Evolutionary conservation across 805 yeast genomes (phyloP), one percentile per base, ranked within the genome.

Genomic region (Teunomyces gatunensis): DNA sequence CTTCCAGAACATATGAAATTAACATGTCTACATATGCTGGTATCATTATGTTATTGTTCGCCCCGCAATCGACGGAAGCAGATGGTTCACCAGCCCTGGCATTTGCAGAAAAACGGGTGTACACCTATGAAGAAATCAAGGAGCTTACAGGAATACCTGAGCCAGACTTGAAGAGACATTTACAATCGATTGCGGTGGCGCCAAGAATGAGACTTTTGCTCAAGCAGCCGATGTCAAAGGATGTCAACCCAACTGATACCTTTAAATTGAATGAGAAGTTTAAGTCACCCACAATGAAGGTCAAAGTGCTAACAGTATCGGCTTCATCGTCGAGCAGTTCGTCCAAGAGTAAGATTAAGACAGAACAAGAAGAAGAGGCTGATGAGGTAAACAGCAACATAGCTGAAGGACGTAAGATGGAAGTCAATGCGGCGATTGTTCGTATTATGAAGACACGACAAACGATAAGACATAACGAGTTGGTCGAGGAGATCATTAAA

Each of bases 381-480:
- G 67, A 68, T 13, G 75, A 75, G 45, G 84, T 87, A 0, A 67
- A 83, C 61, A 75, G 75, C n/a, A 67, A 73, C 32, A 71, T 89
- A 27, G 75, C 77, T 34, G 84, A 79, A 54, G 81, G 89, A 4
- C 74, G 96, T 48, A 75, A 80, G 49, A 74, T 76, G 47, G 87
- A 84, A 57, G 71, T 86, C 2, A 94, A 88, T 60, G 96, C 97
- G 1, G 94, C 95, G 0, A 78, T 90, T 47, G 96, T 90, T 4
- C 75, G 97, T 44, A 81, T 85, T n/a, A 84, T 90, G 92, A 90
- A 90, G 67, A 77, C 88, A 1, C 71, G 90, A 29, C 84, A 82
- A 54, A 65, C 74, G 0, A 55, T 85, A 46, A 71, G 64, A 21
- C 92, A 87, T 60, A 82, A 81, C 54, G 84, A 84, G 34, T 71